Evolutionary conservation across 306 rosid genomes (phyloP).

Genomic region (Vigna hirtella): DNA sequence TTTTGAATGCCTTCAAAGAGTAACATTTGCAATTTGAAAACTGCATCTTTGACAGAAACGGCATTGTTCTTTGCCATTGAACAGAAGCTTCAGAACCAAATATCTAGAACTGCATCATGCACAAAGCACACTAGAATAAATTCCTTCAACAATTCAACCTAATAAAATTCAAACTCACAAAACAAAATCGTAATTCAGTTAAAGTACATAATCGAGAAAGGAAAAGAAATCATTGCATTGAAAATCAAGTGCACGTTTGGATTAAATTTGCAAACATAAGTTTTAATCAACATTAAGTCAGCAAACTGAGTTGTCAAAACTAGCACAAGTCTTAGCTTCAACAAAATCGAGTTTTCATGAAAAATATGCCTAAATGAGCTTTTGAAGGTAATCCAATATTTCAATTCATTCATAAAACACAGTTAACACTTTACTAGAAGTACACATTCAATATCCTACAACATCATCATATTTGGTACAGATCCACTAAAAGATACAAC

Average conservation of each 20-base stretch:
- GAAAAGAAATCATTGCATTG: background rate
- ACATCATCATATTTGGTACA: no score
- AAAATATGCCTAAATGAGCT: no score
- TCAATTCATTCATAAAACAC: background rate
- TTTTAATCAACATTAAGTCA: no score
- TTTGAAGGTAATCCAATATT: no score
- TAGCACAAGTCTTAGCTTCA: background rate
- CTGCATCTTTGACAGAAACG: constrained; percentile 60
- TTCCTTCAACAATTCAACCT: constrained; percentile 6
- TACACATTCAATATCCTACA: background rate
- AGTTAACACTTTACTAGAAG: background rate
- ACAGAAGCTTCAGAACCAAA: constrained; percentile 36
- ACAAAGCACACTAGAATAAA: constrained; percentile 30
- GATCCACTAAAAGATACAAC: no score
- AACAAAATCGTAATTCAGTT: background rate
- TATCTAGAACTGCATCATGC: constrained; percentile 28
- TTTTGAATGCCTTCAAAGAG: constrained; percentile 73
- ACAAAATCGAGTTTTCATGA: no score
- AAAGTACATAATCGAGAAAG: background rate
- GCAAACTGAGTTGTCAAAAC: no score
- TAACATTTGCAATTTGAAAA: constrained; percentile 67
- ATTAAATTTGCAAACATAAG: no score
- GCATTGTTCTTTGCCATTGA: constrained; percentile 60
- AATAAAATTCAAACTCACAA: constrained; percentile 9
- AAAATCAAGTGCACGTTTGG: background rate